Base-by-base conservation (phyloP, 129 eudicot species). In the Solidago caesia region DNA sequence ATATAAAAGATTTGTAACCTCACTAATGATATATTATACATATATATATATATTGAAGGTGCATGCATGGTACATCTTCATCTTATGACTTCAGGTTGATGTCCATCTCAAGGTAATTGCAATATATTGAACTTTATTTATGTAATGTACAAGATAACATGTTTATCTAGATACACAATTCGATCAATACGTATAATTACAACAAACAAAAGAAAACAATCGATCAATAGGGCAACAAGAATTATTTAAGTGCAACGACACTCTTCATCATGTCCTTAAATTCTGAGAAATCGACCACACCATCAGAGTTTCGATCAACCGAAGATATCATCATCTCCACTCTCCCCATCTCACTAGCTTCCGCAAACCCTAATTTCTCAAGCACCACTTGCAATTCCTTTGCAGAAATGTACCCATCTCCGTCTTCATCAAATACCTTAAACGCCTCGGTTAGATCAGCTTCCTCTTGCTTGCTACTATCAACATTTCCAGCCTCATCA, bases 191-290 rank as follows among this genome's bases (percentile, higher is more conserved):
- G 0, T 21, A 21, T 21, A 21, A 21, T 21, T 21, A 21, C 21
- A 21, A 21, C 21, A 21, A 21, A 21, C 21, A 21, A 21, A 21
- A 21, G 21, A 21, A 21, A 21, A 21, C 21, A 21, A 21, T 21
- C 21, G 21, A 21, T 21, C 21, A 21, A 21, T 21, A 21, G 21
- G 0, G 21, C 21, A 21, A 21, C 21, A 21, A 46, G 51, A 2
- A 11, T 75, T 59, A 68, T 68, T 59, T 77, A 21, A 59, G 84
- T 9, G 82, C 85, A 29, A 80, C 51, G 27, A 86, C 84, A 64
- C 68, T 81, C 12, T 89, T 89, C 93, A 90, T 90, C 96, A 90
- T 90, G 65, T 90, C 87, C 85, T 84, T 90, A 77, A 90, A 90
- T 80, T 90, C 96, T 0, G 80, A 79, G 57, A 87, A 90, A 56